phyloP scores from a whole-genome alignment of 441 rosid species.

The Adansonia madagascariensis region DNA sequence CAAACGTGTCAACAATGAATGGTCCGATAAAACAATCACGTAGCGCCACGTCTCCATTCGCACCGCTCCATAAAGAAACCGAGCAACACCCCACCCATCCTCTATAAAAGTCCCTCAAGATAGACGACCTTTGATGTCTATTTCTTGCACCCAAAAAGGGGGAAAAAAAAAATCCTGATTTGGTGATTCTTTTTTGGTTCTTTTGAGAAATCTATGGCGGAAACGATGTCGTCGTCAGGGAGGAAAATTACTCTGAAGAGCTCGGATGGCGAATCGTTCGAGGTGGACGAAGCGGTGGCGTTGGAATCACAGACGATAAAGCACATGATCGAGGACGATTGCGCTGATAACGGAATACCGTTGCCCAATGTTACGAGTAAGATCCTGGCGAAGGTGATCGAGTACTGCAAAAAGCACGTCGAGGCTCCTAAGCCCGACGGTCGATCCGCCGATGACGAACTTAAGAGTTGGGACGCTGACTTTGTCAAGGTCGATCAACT shows the following conservation, averaged over 20 bases:
- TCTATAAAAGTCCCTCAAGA: not conserved
- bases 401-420: constrained; percentile 68
- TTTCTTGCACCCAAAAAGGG: not conserved
- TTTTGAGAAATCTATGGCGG: not conserved
- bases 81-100: not conserved
- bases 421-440: constrained; percentile 50
- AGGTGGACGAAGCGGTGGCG: constrained; percentile 66
- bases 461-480: constrained; percentile 61
- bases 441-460: constrained; percentile 44
- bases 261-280: constrained; percentile 65
- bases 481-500: constrained; percentile 74
- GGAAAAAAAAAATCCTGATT: not conserved
- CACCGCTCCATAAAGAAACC: not conserved
- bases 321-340: constrained; percentile 63
- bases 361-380: constrained; percentile 60
- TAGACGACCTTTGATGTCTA: too few species aligned
- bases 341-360: constrained; percentile 59
- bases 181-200: not conserved
- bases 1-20: not conserved
- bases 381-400: constrained; percentile 68
- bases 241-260: constrained; percentile 59
- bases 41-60: not conserved
- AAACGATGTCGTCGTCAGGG: constrained; percentile 39
- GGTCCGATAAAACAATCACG: not conserved
- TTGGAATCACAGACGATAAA: constrained; percentile 61